Conservation (phyloP, 768 basidiomycete genomes). For the Calocera viscosa region DNA sequence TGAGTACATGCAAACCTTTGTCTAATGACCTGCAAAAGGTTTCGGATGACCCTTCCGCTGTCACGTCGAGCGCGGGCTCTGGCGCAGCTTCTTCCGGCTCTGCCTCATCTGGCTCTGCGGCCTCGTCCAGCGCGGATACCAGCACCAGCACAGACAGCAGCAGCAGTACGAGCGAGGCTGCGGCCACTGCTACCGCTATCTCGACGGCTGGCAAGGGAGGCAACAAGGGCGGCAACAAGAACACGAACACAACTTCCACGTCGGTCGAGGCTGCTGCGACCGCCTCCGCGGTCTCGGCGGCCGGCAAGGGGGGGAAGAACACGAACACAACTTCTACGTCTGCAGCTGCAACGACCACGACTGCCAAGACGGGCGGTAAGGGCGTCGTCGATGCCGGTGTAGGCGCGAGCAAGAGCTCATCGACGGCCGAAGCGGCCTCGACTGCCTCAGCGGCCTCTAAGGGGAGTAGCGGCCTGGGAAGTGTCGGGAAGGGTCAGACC, state of each 20-base stretch:
- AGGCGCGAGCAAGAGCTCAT: background rate
- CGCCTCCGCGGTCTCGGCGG: no score
- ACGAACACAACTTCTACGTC: background rate
- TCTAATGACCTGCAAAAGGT: no score
- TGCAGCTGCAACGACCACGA: background rate
- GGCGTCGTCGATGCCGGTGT: background rate
- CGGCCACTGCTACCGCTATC: background rate
- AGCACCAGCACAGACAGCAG: background rate
- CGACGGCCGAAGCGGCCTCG: slow-evolving; percentile 1
- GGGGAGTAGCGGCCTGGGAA: background rate
- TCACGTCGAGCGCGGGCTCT: background rate
- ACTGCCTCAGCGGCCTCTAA: background rate
- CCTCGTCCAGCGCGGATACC: no score
- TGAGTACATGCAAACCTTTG: no score
- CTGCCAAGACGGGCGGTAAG: background rate
- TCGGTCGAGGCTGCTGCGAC: no score
- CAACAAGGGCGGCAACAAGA: slow-evolving; percentile 5
- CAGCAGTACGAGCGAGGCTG: background rate
- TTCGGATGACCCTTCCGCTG: no score
- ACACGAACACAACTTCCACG: no score
- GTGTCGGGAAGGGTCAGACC: background rate
- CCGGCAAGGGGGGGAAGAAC: slow-evolving; percentile 9
- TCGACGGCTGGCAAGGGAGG: background rate
- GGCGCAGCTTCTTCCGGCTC: background rate
- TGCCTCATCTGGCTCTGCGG: no score